Percentiles rank a stretch among this genome's conserved stretches.
These are phyloP conservation scores for Didymella sp. DNA, from an alignment of 2,329 filamentous ascomycete genomes.

Conservation along the genomic window DNA sequence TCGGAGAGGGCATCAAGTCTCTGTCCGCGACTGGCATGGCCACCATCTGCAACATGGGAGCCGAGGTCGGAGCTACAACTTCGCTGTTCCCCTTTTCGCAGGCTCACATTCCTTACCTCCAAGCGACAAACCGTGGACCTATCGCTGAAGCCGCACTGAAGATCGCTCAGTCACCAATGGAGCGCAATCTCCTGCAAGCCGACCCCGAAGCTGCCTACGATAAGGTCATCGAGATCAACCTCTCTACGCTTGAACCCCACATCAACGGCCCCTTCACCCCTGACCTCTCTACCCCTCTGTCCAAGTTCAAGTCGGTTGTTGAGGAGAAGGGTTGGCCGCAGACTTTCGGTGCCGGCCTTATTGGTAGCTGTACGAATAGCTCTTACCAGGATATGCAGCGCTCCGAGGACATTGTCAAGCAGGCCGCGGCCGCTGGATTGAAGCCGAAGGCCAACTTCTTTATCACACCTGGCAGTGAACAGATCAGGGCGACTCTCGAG, in stretches of 20 bases:
- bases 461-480: conserved; percentile 94
- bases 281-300: conserved; percentile 90
- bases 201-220: conserved; percentile 88
- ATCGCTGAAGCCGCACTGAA: conserved; percentile 72
- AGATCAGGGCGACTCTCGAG: conserved; percentile 92
- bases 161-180: conserved; percentile 63
- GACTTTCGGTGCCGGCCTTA: conserved; percentile 88
- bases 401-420: conserved; percentile 89
- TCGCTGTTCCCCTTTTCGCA: conserved; percentile 92
- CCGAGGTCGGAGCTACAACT: conserved; percentile 92
- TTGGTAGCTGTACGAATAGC: conserved; percentile 98
- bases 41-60: conserved; percentile 82
- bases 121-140: conserved; percentile 77
- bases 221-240: conserved; percentile 86
- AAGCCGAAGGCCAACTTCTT: conserved; percentile 92
- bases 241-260: conserved; percentile 89
- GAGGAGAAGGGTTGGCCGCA: conserved; percentile 87
- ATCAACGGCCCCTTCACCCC: conserved; percentile 98
- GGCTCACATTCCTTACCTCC: conserved; percentile 83
- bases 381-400: conserved; percentile 99
- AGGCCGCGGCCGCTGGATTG: conserved; percentile 86
- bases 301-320: conserved; percentile 85
- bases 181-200: conserved; percentile 73
- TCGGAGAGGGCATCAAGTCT: conserved; percentile 86
- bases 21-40: conserved; percentile 93